phyloP scores from a whole-genome alignment of 2,329 filamentous ascomycete species.

The Arthroderma sp. region DNA sequence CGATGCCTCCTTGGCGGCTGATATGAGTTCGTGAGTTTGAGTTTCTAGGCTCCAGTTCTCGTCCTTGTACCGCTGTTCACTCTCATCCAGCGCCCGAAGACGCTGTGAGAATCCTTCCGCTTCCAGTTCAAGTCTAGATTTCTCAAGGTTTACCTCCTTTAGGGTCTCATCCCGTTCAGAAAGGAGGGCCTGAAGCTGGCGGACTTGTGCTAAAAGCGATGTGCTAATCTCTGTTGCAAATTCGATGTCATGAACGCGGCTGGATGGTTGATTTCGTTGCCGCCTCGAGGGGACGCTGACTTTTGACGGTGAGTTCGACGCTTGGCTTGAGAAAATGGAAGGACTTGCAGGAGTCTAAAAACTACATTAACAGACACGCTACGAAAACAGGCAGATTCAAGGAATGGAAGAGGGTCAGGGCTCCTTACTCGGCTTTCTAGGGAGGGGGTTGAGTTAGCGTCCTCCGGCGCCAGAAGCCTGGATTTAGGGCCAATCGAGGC shows the following conservation, averaged over 20 bases:
- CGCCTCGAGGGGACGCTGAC: conserved; percentile 75
- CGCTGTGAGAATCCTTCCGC: conserved; percentile 66
- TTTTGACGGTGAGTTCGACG: conserved; percentile 77
- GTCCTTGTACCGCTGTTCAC: conserved; percentile 90
- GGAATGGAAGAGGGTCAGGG: not conserved
- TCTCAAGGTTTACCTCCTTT: conserved; percentile 60
- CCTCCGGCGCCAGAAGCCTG: conserved; percentile 58
- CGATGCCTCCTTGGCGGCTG: conserved; percentile 58
- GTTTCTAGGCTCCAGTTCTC: conserved; percentile 98
- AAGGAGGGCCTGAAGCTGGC: conserved; percentile 73
- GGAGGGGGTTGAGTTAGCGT: conserved; percentile 30
- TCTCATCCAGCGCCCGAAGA: conserved; percentile 74
- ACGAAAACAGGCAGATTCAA: not conserved
- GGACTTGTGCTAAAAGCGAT: conserved; percentile 83
- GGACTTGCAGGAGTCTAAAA: conserved; percentile 55
- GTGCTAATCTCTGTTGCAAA: conserved; percentile 98
- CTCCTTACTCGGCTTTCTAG: conserved; percentile 34
- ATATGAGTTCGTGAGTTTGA: conserved; percentile 69
- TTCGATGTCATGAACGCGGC: conserved; percentile 86
- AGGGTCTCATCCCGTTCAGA: conserved; percentile 79
- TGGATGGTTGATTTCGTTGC: conserved; percentile 77
- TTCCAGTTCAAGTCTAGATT: conserved; percentile 69
- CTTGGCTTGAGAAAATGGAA: conserved; percentile 70
- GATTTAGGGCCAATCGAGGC: conserved; percentile 75
- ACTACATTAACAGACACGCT: no score